These are phyloP conservation scores for Yamadazyma insecticola DNA, from an alignment of 805 yeast genomes.

Conservation along the genomic window DNA sequence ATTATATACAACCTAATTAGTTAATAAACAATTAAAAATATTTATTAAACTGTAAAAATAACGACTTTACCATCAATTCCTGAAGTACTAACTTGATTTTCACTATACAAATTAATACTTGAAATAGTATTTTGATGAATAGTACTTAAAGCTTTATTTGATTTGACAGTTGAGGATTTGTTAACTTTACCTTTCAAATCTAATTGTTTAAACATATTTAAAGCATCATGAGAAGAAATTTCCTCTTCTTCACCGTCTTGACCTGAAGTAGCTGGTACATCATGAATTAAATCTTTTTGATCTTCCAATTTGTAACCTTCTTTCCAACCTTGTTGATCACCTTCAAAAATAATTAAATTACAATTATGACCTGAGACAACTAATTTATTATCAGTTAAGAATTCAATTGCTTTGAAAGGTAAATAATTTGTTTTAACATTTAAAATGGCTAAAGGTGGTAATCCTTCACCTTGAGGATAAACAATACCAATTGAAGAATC, in stretches of 20 bases:
- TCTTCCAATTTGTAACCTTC: slow-evolving; percentile 54
- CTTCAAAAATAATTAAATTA: slow-evolving; percentile 82
- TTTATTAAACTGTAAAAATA: slow-evolving; percentile 42
- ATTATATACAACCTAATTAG: neutral
- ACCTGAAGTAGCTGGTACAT: slow-evolving; percentile 33
- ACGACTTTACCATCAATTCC: slow-evolving; percentile 94
- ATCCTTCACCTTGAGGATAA: slow-evolving; percentile 66
- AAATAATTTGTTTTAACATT: slow-evolving; percentile 62
- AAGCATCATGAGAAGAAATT: slow-evolving; percentile 67
- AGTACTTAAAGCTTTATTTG: slow-evolving; percentile 53
- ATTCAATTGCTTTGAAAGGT: slow-evolving; percentile 76
- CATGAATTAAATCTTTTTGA: slow-evolving; percentile 40
- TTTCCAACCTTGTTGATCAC: slow-evolving; percentile 60
- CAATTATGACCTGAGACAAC: slow-evolving; percentile 92
- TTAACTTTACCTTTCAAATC: slow-evolving; percentile 83
- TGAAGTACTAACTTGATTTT: slow-evolving; percentile 53
- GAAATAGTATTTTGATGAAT: slow-evolving; percentile 90
- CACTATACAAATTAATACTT: slow-evolving; percentile 47
- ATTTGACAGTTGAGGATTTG: slow-evolving; percentile 24
- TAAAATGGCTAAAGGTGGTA: slow-evolving; percentile 56
- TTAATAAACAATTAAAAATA: neutral
- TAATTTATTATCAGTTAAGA: slow-evolving; percentile 60
- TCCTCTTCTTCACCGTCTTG: slow-evolving; percentile 46
- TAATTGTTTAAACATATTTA: slow-evolving; percentile 91
- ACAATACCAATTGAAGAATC: slow-evolving; percentile 81